Conservation (phyloP, 2,329 filamentous ascomycete species). For the Fusarium sp. region DNA sequence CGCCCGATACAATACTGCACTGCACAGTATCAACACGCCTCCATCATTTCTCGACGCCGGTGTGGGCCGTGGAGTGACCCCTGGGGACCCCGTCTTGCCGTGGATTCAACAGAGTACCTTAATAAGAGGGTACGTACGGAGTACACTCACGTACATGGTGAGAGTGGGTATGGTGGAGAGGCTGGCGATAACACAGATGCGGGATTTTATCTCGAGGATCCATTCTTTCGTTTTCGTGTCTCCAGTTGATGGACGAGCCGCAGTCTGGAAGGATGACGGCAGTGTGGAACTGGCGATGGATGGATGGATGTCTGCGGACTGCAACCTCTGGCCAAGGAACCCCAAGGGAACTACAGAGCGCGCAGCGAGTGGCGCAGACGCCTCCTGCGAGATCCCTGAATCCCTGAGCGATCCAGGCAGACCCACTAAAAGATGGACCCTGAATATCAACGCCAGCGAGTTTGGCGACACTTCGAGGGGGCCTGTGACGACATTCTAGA, state of each 20-base stretch:
- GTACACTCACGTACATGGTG: conserved; percentile 16
- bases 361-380: conserved; percentile 16
- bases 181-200: conserved; percentile 42
- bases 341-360: neutral
- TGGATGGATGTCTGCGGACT: conserved; percentile 2
- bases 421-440: conserved; percentile 21
- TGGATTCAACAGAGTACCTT: conserved; percentile 22
- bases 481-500: conserved; percentile 16
- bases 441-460: conserved; percentile 28
- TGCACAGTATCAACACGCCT: conserved; percentile 34
- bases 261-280: conserved; percentile 19
- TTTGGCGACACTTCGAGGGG: conserved; percentile 21
- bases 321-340: conserved; percentile 1
- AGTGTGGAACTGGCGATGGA: conserved; percentile 24
- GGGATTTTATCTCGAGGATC: conserved; percentile 45
- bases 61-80: conserved; percentile 25
- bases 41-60: conserved; percentile 30
- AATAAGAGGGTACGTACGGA: conserved; percentile 12
- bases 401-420: conserved; percentile 13
- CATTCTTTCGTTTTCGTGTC: conserved; percentile 43
- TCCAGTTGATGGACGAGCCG: conserved; percentile 28
- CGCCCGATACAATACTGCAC: conserved; percentile 8
- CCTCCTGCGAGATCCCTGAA: conserved; percentile 13
- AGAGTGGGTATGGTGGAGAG: conserved; percentile 39
- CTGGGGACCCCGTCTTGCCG: conserved; percentile 10